phyloP scores from a whole-genome alignment of 2,329 filamentous ascomycete species.

The Fusarium robinianum region DNA sequence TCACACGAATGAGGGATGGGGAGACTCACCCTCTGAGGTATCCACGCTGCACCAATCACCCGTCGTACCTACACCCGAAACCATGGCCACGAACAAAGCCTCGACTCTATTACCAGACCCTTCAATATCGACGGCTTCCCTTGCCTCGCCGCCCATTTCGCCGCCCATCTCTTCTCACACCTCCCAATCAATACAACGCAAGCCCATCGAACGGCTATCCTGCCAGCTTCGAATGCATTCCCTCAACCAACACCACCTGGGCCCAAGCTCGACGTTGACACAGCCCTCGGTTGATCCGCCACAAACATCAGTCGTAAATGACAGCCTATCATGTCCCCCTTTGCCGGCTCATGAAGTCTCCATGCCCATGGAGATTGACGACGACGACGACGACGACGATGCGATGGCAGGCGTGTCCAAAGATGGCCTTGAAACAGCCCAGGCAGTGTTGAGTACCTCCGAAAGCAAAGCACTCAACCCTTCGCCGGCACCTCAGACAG shows the following conservation, averaged over 20 bases:
- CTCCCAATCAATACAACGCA: conserved; percentile 11
- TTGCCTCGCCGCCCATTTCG: conserved; percentile 29
- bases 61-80: neutral
- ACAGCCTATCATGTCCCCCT: conserved; percentile 15
- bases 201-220: conserved; percentile 30
- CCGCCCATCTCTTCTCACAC: conserved; percentile 9
- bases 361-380: conserved; percentile 26
- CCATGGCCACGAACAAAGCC: conserved; percentile 9
- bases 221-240: conserved; percentile 31
- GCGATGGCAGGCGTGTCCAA: neutral
- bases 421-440: conserved; percentile 1
- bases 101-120: conserved; percentile 2
- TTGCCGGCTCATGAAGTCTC: conserved; percentile 7
- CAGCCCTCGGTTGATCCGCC: conserved; percentile 17
- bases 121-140: conserved; percentile 7
- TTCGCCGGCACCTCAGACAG: neutral
- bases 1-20: conserved; percentile 27
- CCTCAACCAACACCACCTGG: conserved; percentile 16
- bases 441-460: neutral
- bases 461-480: neutral
- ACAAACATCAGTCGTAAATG: conserved; percentile 23
- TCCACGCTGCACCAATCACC: conserved; percentile 7
- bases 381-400: neutral
- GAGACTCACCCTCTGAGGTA: conserved; percentile 22
- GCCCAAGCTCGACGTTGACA: neutral